Conservation (phyloP, 345 rosid genomes). For the Abelmoschus esculentus region DNA sequence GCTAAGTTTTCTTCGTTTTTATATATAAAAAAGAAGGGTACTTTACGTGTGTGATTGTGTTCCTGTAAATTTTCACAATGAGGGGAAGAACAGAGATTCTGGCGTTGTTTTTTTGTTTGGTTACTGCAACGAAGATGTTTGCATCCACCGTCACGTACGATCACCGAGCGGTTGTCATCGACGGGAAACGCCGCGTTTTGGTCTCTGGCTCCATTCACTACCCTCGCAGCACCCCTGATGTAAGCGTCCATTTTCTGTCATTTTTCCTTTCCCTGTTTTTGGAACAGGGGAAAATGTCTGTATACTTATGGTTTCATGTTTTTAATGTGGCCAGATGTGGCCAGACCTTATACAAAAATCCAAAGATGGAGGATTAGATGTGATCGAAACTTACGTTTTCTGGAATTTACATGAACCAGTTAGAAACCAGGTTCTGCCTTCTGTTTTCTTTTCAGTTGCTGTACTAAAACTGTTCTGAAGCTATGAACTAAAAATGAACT, state of each 20-base stretch:
- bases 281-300: not conserved
- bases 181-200: constrained; percentile 65
- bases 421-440: constrained; percentile 52
- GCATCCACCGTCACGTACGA: constrained; percentile 69
- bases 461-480: constrained; percentile 1
- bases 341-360: constrained; percentile 89
- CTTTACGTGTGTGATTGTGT: not conserved
- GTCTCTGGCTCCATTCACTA: constrained; percentile 94
- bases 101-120: constrained; percentile 10
- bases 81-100: constrained; percentile 14
- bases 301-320: not conserved
- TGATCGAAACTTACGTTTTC: constrained; percentile 87
- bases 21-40: not conserved
- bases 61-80: not conserved
- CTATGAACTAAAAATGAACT: not conserved
- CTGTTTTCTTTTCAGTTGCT: constrained; percentile 7
- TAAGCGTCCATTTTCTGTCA: constrained; percentile 6
- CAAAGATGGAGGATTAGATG: constrained; percentile 90
- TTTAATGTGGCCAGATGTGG: constrained; percentile 61
- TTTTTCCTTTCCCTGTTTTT: not conserved
- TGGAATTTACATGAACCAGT: constrained; percentile 87
- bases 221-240: constrained; percentile 94
- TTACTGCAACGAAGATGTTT: constrained; percentile 30
- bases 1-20: not conserved
- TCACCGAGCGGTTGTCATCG: constrained; percentile 65